These are phyloP conservation scores for Spinellus fusiger DNA, from an alignment of 192 early-diverging fungal genomes.

Conservation along the genomic window DNA sequence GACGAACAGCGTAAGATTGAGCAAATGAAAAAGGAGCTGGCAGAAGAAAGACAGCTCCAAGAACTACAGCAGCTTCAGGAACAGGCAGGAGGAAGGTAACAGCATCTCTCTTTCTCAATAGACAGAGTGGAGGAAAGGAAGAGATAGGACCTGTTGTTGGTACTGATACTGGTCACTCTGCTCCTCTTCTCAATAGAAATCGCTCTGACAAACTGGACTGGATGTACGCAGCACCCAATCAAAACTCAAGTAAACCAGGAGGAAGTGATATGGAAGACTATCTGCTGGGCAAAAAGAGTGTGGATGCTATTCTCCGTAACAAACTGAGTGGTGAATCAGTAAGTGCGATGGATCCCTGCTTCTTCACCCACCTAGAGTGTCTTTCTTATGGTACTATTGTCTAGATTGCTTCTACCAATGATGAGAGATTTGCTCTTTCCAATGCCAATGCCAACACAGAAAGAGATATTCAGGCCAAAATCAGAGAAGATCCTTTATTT, in stretches of 20 bases:
- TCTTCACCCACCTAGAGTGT: not conserved
- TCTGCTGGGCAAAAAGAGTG: slow-evolving; percentile 82
- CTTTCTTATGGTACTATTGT: slow-evolving; percentile 4
- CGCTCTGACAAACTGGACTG: slow-evolving; percentile 81
- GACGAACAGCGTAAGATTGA: slow-evolving; percentile 87
- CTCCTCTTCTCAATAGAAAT: slow-evolving; percentile 36
- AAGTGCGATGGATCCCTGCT: not conserved
- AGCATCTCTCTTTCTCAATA: not conserved
- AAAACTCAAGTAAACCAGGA: slow-evolving; percentile 15
- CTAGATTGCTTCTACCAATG: slow-evolving; percentile 20
- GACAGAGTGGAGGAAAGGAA: too few relatives aligned
- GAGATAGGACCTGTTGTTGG: not conserved
- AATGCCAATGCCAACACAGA: slow-evolving; percentile 73
- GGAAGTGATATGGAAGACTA: slow-evolving; percentile 80
- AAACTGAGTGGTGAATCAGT: slow-evolving; percentile 34
- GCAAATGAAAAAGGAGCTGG: slow-evolving; percentile 84
- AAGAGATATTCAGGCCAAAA: slow-evolving; percentile 77
- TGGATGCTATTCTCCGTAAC: slow-evolving; percentile 56
- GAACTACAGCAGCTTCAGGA: slow-evolving; percentile 80
- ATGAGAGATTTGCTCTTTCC: slow-evolving; percentile 39
- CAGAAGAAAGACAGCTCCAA: slow-evolving; percentile 83
- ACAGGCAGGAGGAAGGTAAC: slow-evolving; percentile 49
- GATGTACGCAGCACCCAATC: slow-evolving; percentile 87
- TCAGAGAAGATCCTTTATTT: slow-evolving; percentile 87
- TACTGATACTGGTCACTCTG: not conserved